Evolutionary conservation across 1,284 basidiomycete genomes (phyloP).

Genomic region (Ganoderma sinense): DNA sequence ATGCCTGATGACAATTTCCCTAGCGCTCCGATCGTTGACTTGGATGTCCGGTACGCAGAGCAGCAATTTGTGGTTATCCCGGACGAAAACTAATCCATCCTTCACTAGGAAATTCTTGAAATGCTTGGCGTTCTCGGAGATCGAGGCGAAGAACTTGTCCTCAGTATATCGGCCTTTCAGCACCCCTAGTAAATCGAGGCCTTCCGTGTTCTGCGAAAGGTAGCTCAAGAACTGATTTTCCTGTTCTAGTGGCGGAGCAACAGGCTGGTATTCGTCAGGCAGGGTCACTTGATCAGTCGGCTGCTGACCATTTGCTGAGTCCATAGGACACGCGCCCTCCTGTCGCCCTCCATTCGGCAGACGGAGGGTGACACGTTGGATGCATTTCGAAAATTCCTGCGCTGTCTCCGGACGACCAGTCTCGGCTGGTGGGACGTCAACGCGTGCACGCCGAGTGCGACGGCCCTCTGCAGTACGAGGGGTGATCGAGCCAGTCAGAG

Average conservation of each 20-base stretch:
- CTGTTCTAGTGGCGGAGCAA: background rate
- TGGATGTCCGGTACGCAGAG: conserved; percentile 36
- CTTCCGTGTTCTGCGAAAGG: conserved; percentile 1
- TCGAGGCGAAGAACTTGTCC: conserved; percentile 17
- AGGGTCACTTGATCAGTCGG: too few species aligned
- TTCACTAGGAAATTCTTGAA: conserved; percentile 28
- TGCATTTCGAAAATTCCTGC: conserved; percentile 17
- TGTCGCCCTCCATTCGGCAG: too few species aligned
- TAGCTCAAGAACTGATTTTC: background rate
- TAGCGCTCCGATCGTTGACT: conserved; percentile 23
- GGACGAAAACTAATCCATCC: conserved; percentile 27
- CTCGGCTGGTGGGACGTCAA: background rate
- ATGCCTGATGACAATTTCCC: conserved; percentile 37
- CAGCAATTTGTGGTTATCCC: background rate
- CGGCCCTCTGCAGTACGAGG: too few species aligned
- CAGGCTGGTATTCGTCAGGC: too few species aligned
- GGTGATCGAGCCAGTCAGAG: too few species aligned
- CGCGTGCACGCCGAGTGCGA: too few species aligned
- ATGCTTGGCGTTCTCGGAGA: background rate
- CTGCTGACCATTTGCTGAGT: too few species aligned
- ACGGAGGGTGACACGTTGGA: conserved; percentile 18
- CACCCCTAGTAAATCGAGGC: background rate
- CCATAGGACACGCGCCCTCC: too few species aligned
- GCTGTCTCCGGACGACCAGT: conserved; percentile 20
- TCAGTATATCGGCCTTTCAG: conserved; percentile 15